Conservation (phyloP, 75 land plant species). For the Selaginella moellendorffii region DNA sequence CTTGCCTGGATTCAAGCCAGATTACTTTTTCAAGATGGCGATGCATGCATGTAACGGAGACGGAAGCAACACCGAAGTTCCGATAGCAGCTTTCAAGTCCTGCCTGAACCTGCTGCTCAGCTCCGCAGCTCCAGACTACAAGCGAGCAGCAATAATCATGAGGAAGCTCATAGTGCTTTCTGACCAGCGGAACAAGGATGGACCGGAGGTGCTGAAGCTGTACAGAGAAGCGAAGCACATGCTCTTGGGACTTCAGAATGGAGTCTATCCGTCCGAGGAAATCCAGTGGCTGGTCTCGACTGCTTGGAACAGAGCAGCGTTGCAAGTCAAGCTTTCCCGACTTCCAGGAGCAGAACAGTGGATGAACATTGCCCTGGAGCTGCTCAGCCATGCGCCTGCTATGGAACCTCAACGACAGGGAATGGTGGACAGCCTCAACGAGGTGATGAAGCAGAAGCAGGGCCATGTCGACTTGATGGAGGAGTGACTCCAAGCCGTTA, state of each 20-base stretch:
- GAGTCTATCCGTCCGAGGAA: conserved; percentile 70
- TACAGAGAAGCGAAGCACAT: conserved; percentile 69
- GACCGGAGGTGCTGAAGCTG: conserved; percentile 35
- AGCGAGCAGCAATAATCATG: conserved; percentile 30
- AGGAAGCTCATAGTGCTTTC: conserved; percentile 45
- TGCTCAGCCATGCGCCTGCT: conserved; percentile 35
- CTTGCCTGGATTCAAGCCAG: conserved; percentile 38
- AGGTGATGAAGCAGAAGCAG: conserved; percentile 7
- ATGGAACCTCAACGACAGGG: too few species aligned
- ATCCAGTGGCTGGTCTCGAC: conserved; percentile 85
- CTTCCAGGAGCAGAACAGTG: conserved; percentile 29
- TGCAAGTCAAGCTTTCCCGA: conserved; percentile 41
- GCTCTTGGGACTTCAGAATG: conserved; percentile 47
- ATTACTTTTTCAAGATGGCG: conserved; percentile 57
- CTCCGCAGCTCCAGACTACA: conserved; percentile 53
- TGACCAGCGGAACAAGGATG: conserved; percentile 30
- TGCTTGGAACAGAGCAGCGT: conserved; percentile 69
- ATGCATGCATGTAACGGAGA: conserved; percentile 27
- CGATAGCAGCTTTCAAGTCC: conserved; percentile 37
- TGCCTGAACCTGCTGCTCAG: conserved; percentile 47
- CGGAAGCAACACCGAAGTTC: conserved; percentile 34
- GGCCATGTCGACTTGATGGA: too few species aligned
- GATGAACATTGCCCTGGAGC: conserved; percentile 49
- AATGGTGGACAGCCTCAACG: conserved; percentile 23
- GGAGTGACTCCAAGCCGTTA: too few species aligned